phyloP scores from a whole-genome alignment of 495 filamentous ascomycete species.

The Penicillium coprophilum region DNA sequence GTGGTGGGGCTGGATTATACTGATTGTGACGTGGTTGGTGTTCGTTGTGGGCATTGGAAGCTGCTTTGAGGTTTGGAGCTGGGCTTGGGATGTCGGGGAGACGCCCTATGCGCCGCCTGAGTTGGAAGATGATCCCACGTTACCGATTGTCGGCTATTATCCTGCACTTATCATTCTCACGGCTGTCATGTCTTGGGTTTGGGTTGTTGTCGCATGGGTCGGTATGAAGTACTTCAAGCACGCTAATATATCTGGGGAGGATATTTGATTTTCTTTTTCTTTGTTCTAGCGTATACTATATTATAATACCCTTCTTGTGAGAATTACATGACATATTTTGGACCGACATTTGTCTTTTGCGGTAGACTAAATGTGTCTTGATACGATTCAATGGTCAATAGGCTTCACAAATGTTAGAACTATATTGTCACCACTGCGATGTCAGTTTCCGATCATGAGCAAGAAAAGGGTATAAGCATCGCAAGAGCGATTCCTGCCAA shows the following conservation, averaged over 20 bases:
- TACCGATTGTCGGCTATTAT: slow-evolving; percentile 96
- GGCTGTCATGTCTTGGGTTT: slow-evolving; percentile 96
- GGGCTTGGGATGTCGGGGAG: slow-evolving; percentile 99
- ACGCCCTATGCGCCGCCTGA: slow-evolving; percentile 92
- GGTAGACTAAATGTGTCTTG: not conserved
- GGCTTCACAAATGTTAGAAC: not conserved
- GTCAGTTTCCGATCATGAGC: not conserved
- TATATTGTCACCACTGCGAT: not conserved
- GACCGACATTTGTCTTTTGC: not conserved
- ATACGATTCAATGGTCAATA: not conserved
- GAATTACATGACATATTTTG: not conserved
- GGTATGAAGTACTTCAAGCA: slow-evolving; percentile 99
- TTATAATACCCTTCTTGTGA: slow-evolving; percentile 11
- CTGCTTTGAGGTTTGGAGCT: slow-evolving; percentile 96
- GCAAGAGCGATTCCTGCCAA: not conserved
- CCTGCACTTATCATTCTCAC: slow-evolving; percentile 90
- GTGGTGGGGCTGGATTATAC: slow-evolving; percentile 94
- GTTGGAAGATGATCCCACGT: slow-evolving; percentile 85
- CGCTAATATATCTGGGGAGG: slow-evolving; percentile 74
- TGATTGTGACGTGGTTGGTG: slow-evolving; percentile 86
- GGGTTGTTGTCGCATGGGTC: slow-evolving; percentile 95
- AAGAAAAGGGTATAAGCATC: not conserved
- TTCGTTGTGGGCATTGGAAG: slow-evolving; percentile 95
- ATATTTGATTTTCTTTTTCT: slow-evolving; percentile 38
- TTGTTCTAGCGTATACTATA: not conserved